phyloP scores from a whole-genome alignment of 2,329 filamentous ascomycete species.

The Pseudopyricularia javanii region DNA sequence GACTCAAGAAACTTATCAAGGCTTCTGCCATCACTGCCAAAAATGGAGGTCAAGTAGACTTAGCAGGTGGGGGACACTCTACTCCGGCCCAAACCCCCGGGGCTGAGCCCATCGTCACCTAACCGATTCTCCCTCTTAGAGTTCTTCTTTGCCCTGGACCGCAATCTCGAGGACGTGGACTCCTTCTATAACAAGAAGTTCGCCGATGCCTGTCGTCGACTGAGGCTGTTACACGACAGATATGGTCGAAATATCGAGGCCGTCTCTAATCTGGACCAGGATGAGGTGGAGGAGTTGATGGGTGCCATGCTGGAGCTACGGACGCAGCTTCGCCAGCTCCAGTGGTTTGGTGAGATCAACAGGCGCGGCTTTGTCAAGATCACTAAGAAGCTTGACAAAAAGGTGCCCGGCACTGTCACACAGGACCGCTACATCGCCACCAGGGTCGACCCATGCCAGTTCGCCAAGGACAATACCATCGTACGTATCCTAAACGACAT shows the following conservation, averaged over 20 bases:
- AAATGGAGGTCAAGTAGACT: slow-evolving; percentile 65
- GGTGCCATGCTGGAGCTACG: slow-evolving; percentile 81
- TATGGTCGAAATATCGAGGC: slow-evolving; percentile 66
- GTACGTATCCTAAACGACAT: slow-evolving; percentile 45
- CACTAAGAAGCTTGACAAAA: slow-evolving; percentile 98
- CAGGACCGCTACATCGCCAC: slow-evolving; percentile 81
- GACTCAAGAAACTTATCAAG: slow-evolving; percentile 92
- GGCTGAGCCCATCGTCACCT: slow-evolving; percentile 21
- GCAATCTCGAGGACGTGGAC: slow-evolving; percentile 94
- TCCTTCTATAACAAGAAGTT: slow-evolving; percentile 96
- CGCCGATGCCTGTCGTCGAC: slow-evolving; percentile 66
- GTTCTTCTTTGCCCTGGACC: slow-evolving; percentile 93
- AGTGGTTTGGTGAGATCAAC: slow-evolving; percentile 98
- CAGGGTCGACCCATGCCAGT: slow-evolving; percentile 80
- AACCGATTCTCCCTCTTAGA: slow-evolving; percentile 42
- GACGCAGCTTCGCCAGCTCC: slow-evolving; percentile 76
- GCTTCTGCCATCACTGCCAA: slow-evolving; percentile 53
- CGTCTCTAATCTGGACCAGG: slow-evolving; percentile 63
- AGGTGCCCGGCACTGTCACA: slow-evolving; percentile 62
- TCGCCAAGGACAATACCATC: slow-evolving; percentile 59
- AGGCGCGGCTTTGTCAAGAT: slow-evolving; percentile 93
- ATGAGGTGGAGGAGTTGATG: slow-evolving; percentile 85
- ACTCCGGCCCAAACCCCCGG: slow-evolving; percentile 9
- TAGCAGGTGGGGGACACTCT: slow-evolving; percentile 65
- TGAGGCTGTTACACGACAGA: slow-evolving; percentile 77